Base-by-base conservation (phyloP, 2,329 filamentous ascomycete genomes). In the Ceratocystis papillata region DNA sequence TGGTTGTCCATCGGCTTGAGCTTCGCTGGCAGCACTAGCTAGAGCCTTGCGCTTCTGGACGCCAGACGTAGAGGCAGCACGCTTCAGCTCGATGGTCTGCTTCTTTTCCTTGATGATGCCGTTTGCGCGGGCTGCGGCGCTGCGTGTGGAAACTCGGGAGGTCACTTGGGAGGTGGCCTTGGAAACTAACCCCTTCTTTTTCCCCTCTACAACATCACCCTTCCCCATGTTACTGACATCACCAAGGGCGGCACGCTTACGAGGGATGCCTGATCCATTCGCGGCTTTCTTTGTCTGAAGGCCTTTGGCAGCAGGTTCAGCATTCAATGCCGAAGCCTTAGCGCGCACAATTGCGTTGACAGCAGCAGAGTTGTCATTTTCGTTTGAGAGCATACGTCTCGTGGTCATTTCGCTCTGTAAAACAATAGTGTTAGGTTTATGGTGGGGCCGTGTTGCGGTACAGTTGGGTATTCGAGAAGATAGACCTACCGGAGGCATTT, bases 161-260 rank as follows among this genome's bases (percentile, higher is more conserved):
- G 68, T 90, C n/a, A 86, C 88, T 73, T 92, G 87, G 64, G 87
- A 83, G 37, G 46, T 64, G 67, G 87, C 84, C 78, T 96, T 96
- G 61, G 90, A 90, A 50, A 90, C 83, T 33, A 92, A 79, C 66
- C 86, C 78, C 77, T 91, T 88, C 81, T 96, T 96, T 81, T 95
- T 96, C 70, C 81, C 84, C 66, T 89, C 88, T 69, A 81, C 79
- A 5, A 77, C 80, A 65, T 89, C 88, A 61, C 82, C 82, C 76
- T 96, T 97, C 72, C 85, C 85, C 69, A 96, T 88, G 78, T 99
- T 99, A 83, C 91, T 97, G 71, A 96, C 88, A 79, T 99, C 94
- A 67, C 89, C 91, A 46, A 99, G 83, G 62, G 90, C 92, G 72
- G 88, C 84, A 73, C 94, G 90, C 79, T 89, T 94, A 73, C 88